Conservation (phyloP, 179 eudicot genomes). For the Carnegiea gigantea region DNA sequence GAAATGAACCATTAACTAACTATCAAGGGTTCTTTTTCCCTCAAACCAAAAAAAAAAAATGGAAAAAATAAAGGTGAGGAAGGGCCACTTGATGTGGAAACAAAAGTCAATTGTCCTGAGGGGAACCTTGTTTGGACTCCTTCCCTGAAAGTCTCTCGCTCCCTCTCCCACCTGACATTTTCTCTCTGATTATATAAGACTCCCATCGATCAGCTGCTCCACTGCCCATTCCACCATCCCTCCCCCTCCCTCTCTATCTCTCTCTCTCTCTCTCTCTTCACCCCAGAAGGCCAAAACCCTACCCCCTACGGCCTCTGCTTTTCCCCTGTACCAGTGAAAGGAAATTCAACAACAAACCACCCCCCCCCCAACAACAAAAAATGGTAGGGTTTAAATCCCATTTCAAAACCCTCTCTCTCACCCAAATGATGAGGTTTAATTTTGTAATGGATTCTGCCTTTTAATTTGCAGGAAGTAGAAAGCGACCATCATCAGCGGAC, state of each 20-base stretch:
- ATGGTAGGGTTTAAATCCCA: background rate
- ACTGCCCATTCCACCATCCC: background rate
- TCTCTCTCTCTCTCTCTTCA: background rate
- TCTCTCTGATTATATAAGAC: background rate
- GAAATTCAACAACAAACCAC: background rate
- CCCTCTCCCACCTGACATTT: background rate
- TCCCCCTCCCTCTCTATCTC: background rate
- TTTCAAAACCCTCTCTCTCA: background rate
- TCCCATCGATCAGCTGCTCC: background rate
- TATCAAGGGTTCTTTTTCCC: background rate
- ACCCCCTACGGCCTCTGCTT: background rate
- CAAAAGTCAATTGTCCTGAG: background rate
- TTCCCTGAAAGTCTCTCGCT: background rate
- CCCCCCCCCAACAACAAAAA: background rate
- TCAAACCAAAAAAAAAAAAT: too few species aligned
- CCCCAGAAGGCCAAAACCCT: too few species aligned
- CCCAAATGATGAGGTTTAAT: too few species aligned
- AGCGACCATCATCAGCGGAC: constrained; percentile 18
- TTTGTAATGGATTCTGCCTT: too few species aligned
- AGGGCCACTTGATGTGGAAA: background rate
- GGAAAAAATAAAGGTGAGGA: background rate
- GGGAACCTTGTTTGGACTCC: background rate
- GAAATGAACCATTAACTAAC: too few species aligned
- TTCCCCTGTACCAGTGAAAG: background rate
- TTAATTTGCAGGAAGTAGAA: constrained; percentile 49